Base-by-base conservation (phyloP, 1,139 yeast genomes). In the Suhomyces wounanorum region DNA sequence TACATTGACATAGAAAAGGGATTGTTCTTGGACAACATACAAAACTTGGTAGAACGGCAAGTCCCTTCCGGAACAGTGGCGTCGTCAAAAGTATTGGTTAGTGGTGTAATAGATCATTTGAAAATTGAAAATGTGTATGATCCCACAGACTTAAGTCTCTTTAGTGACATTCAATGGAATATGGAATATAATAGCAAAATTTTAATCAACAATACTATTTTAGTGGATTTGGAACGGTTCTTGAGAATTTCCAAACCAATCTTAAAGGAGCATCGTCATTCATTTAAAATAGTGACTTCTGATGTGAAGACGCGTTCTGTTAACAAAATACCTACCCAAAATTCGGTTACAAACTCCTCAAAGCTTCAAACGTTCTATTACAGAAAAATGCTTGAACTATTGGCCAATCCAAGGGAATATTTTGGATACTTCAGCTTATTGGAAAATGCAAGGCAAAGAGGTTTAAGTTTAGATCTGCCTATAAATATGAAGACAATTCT, bases 61-160 rank as follows among this genome's bases (percentile, higher is more conserved):
- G 30, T 25, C 4, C 13, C n/a, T 17, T 8, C 18, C 11, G 17
- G 17, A 13, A 41, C 3, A 1, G 13, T 17, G 31, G 40, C 41
- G 8, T 43, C 47, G 1, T 56, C 63, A 9, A 68, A 66, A 42
- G 69, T 79, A 1, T 63, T 84, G 21, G 72, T 85, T 5, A 83
- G 88, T 60, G 92, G 91, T 1, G 69, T 86, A 1, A 77, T 85
- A 21, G 94, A 87, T 62, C 75, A 78, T 50, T 57, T 86, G 13
- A 55, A 49, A 54, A 48, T 73, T 2, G 46, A 49, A 8, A 60
- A 65, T 44, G 35, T 43, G 0, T 23, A 52, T 1, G 50, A 59
- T 51, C 28, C 55, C 62, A 14, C 49, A 40, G 63, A 65, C 39
- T 55, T 51, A 37, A 43, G 67, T 0, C 50, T 75, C 45, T 65